Evolutionary conservation across 2,329 filamentous ascomycete species (phyloP).

Genomic region (Orbilia ellipsospora): DNA sequence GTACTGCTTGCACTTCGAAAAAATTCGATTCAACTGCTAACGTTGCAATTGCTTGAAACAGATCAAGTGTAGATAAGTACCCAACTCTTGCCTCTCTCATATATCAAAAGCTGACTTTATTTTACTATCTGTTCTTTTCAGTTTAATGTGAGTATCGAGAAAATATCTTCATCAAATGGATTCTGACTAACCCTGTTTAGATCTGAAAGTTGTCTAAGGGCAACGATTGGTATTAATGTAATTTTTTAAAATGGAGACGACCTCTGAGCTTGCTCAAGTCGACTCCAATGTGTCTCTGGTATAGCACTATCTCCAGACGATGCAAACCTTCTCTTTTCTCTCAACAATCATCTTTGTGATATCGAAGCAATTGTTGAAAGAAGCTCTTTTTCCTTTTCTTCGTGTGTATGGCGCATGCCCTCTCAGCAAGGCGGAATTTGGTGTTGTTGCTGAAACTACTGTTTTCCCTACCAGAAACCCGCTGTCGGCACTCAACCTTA

Average conservation of each 20-base stretch:
- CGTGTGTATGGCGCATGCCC: too few relatives aligned
- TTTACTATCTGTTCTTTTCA: conserved; percentile 72
- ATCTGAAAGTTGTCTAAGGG: conserved; percentile 27
- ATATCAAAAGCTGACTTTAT: background rate
- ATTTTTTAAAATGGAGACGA: conserved; percentile 15
- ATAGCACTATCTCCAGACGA: conserved; percentile 37
- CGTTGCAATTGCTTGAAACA: too few relatives aligned
- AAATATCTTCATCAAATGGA: conserved; percentile 23
- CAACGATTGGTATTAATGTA: conserved; percentile 17
- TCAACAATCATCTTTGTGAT: conserved; percentile 16
- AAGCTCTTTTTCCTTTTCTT: too few relatives aligned
- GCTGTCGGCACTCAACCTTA: too few relatives aligned
- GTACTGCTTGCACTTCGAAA: too few relatives aligned
- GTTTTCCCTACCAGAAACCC: too few relatives aligned
- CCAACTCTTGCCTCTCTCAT: too few relatives aligned
- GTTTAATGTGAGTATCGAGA: conserved; percentile 58
- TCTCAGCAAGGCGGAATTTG: too few relatives aligned
- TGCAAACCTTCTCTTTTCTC: conserved; percentile 20
- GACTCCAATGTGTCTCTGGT: conserved; percentile 28
- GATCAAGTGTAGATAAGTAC: conserved; percentile 59
- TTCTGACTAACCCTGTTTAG: conserved; percentile 73
- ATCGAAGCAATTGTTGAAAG: conserved; percentile 23
- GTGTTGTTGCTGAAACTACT: too few relatives aligned
- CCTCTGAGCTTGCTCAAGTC: conserved; percentile 44
- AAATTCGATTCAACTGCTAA: too few relatives aligned